A percentile compares a stretch with the other conserved stretches of the same genome.
Evolutionary conservation across 2,329 filamentous ascomycete genomes (phyloP).

Genomic region (Dactylellina parvicollis): DNA sequence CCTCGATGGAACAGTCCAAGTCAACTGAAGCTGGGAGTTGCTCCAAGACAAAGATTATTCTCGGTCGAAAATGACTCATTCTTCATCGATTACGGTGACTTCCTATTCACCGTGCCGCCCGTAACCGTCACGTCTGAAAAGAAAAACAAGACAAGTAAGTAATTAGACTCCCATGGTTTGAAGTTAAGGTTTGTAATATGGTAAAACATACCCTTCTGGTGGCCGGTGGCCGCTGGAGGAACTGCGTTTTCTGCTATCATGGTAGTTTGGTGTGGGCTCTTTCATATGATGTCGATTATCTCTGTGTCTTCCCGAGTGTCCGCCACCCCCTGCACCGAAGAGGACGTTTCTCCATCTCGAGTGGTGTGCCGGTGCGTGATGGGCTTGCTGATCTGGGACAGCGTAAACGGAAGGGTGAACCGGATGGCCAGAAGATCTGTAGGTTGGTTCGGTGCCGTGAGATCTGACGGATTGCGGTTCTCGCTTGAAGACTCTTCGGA

Average conservation of each 20-base stretch:
- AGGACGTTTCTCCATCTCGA: slow-evolving; percentile 31
- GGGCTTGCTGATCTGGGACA: slow-evolving; percentile 14
- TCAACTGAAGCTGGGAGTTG: too few species aligned
- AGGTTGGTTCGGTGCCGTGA: slow-evolving; percentile 5
- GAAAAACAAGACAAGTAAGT: neutral
- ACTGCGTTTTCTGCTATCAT: neutral
- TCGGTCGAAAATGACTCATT: slow-evolving; percentile 28
- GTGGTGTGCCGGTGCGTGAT: neutral
- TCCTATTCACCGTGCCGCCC: slow-evolving; percentile 37
- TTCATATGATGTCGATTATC: slow-evolving; percentile 1
- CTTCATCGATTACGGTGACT: slow-evolving; percentile 42
- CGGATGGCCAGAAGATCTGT: neutral
- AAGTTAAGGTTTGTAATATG: neutral
- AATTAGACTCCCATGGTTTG: neutral
- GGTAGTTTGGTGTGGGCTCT: slow-evolving; percentile 13
- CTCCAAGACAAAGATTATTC: too few species aligned
- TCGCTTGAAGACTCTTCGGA: slow-evolving; percentile 34
- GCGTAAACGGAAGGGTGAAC: slow-evolving; percentile 8
- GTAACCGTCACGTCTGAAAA: slow-evolving; percentile 34
- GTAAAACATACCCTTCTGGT: slow-evolving; percentile 36
- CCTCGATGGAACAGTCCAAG: too few species aligned
- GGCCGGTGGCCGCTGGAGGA: slow-evolving; percentile 13
- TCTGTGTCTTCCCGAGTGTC: slow-evolving; percentile 5
- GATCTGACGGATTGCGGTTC: neutral
- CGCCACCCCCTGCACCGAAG: slow-evolving; percentile 12